Conservation (phyloP, 2,329 filamentous ascomycete species). For the Clathrospora elynae region DNA sequence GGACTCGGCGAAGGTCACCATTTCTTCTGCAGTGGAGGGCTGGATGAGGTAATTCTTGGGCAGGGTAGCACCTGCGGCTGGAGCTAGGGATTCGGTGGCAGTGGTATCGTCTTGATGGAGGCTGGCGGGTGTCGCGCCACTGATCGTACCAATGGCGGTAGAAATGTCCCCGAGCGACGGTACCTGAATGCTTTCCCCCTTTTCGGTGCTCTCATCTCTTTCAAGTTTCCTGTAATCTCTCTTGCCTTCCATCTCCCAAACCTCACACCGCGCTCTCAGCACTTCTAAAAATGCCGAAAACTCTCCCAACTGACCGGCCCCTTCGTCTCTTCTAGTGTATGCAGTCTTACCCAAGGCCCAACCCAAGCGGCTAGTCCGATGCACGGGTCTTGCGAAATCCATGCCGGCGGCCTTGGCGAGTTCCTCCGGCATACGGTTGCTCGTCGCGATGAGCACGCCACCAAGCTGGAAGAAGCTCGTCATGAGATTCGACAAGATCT, state of each 20-base stretch:
- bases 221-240: constrained; percentile 67
- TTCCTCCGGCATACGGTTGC: constrained; percentile 83
- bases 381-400: constrained; percentile 65
- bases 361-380: constrained; percentile 43
- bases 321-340: constrained; percentile 49
- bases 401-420: constrained; percentile 74
- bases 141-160: too few species aligned
- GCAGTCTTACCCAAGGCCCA: constrained; percentile 56
- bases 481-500: constrained; percentile 78
- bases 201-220: constrained; percentile 23
- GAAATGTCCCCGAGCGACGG: not conserved
- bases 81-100: constrained; percentile 1
- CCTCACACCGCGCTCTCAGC: constrained; percentile 75
- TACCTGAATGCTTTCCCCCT: constrained; percentile 6
- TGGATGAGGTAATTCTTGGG: constrained; percentile 47
- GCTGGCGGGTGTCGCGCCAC: too few species aligned
- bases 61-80: constrained; percentile 14
- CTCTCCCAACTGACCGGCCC: constrained; percentile 62
- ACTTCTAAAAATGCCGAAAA: constrained; percentile 78
- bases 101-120: not conserved
- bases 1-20: constrained; percentile 26
- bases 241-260: constrained; percentile 81
- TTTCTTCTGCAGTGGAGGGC: constrained; percentile 29
- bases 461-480: constrained; percentile 82
- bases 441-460: constrained; percentile 78